A percentile compares a stretch with the other conserved stretches of the same genome.
phyloP scores from a whole-genome alignment of 768 basidiomycete genomes.

The Termitomyces sp. region DNA sequence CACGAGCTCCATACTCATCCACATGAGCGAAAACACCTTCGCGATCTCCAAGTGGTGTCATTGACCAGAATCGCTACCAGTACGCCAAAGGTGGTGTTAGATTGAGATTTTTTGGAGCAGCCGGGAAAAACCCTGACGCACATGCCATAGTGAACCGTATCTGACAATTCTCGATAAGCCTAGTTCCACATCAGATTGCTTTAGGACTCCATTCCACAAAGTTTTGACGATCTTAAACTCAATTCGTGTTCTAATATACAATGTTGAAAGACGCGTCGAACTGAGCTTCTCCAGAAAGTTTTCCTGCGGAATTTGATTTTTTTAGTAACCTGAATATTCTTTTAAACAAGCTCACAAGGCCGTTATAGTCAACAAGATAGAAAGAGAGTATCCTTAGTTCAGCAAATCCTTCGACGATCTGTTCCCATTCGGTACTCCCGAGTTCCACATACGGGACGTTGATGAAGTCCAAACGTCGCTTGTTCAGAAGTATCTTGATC shows the following conservation, averaged over 20 bases:
- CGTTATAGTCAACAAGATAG: not conserved
- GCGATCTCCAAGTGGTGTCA: not conserved
- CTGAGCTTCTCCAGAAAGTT: not conserved
- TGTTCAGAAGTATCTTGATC: not conserved
- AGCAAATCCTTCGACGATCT: not conserved
- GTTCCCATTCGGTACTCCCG: not conserved
- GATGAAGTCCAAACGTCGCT: not conserved
- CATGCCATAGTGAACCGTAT: not conserved
- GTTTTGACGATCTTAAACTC: not conserved
- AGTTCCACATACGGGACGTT: not conserved
- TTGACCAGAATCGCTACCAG: not conserved
- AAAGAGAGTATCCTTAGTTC: not conserved
- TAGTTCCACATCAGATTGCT: not conserved
- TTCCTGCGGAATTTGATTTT: not conserved
- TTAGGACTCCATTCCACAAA: not conserved
- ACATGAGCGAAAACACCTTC: conserved; percentile 1
- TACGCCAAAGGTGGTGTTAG: too few relatives aligned
- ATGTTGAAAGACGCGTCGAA: not conserved
- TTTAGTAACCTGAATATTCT: not conserved
- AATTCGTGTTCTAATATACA: not conserved
- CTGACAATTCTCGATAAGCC: not conserved
- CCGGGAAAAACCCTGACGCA: not conserved
- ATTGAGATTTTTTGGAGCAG: too few relatives aligned
- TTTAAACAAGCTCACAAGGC: not conserved
- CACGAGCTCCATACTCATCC: conserved; percentile 3